Evolutionary conservation across 2,329 filamentous ascomycete genomes (phyloP).

Genomic region (Grosmannia clavigera): DNA sequence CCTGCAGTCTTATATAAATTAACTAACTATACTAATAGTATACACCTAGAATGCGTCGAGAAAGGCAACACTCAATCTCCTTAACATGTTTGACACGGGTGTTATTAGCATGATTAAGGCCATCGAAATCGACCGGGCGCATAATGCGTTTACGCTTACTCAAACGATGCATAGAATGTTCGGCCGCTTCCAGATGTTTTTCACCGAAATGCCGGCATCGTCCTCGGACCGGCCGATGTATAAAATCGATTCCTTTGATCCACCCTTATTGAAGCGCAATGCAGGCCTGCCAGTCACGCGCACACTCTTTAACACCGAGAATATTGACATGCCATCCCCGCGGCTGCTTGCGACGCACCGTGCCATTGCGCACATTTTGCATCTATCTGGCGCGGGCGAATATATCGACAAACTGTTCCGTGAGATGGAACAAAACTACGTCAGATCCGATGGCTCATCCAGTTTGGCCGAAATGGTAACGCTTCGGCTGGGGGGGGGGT

Average conservation of each 20-base stretch:
- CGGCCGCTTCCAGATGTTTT: not conserved
- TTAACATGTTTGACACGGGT: not conserved
- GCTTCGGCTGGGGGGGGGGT: not conserved
- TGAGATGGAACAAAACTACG: not conserved
- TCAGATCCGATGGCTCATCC: not conserved
- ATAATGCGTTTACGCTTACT: not conserved
- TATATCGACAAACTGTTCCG: not conserved
- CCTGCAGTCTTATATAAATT: too few relatives aligned
- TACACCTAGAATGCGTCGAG: not conserved
- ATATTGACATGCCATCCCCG: not conserved
- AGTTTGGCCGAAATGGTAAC: not conserved
- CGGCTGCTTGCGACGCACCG: not conserved
- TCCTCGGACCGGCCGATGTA: not conserved
- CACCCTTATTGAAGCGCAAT: not conserved
- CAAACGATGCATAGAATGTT: not conserved
- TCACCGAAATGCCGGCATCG: not conserved
- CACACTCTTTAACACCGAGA: not conserved
- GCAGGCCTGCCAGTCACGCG: not conserved
- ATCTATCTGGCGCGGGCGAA: not conserved
- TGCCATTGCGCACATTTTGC: not conserved
- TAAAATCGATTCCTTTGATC: not conserved
- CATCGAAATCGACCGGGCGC: not conserved
- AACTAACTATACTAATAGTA: not conserved
- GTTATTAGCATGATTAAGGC: not conserved
- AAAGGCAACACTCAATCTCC: not conserved